Evolutionary conservation across 169 alveolate species (phyloP), one percentile per base, ranked within the genome.

Genomic region (Cryptosporidium felis): DNA sequence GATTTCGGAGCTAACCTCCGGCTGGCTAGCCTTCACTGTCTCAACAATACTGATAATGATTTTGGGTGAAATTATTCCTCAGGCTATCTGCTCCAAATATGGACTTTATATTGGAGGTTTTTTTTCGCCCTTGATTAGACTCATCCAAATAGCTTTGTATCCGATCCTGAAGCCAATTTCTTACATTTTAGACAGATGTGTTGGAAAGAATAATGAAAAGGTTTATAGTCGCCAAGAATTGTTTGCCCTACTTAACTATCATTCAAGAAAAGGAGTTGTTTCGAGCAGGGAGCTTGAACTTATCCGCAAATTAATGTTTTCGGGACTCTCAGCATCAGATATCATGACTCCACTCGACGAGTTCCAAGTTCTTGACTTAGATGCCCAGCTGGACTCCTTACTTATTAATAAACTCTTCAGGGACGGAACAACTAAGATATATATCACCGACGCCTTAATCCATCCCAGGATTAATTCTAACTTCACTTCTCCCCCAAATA

Each of bases 21-120:
- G 96, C 23, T 53, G 94, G 32, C 81, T 93, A 30, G 95, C 96
- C 1, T 91, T 94, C 41, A 62, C 94, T 23, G 81, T 93, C 6
- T 91, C 96, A 3, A 93, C 97, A 5, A 63, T 89, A 18, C 82
- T 93, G 26, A 92, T 92, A 40, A 90, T 95, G 42, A 74, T 95
- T 41, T 89, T 95, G 58, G 97, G 97, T 2, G 97, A 95, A 51
- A 94, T 95, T 16, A 80, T 92, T 18, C 97, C 97, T 0, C 96
- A 95, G 67, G 88, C 97, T 26, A 62, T 95, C 9, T 95, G 94
- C 63, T 91, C 96, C 30, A 91, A 94, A 60, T 92, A 95, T 80
- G 95, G 95, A 12, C 81, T 95, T 38, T 92, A 81, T 8, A 91
- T 95, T 1, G 94, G 97, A 10, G 96, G 95, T 3, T 91, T 92